These are phyloP conservation scores for Volvox africanus DNA, from an alignment of 139 green algal species.

Conservation along the genomic window DNA sequence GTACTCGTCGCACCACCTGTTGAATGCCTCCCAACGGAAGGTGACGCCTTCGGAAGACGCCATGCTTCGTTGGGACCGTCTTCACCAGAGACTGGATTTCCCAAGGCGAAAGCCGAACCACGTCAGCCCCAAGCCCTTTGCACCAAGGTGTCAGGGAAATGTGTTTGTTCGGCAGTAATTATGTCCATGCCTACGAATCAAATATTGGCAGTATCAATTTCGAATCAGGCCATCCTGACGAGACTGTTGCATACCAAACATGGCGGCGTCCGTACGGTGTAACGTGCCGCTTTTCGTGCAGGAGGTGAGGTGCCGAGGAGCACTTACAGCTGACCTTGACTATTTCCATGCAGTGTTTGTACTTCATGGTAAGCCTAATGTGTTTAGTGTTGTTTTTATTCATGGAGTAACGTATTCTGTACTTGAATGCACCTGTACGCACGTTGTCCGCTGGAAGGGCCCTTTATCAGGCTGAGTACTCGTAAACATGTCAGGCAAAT, in stretches of 20 bases:
- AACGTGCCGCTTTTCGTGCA: too few species aligned
- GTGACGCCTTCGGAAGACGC: slow-evolving; percentile 10
- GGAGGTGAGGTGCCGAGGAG: not conserved
- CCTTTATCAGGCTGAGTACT: too few species aligned
- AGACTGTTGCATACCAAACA: too few species aligned
- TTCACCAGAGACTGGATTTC: not conserved
- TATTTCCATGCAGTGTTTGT: too few species aligned
- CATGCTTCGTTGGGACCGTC: not conserved
- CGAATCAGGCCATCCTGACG: too few species aligned
- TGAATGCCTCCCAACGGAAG: slow-evolving; percentile 24
- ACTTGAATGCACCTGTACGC: too few species aligned
- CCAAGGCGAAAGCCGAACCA: not conserved
- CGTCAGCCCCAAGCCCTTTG: not conserved
- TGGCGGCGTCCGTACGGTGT: too few species aligned
- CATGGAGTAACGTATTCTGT: too few species aligned
- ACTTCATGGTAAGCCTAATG: too few species aligned
- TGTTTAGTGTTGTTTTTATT: too few species aligned
- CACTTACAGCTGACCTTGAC: not conserved
- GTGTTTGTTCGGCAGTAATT: not conserved
- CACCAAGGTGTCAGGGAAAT: not conserved
- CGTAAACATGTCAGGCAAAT: too few species aligned
- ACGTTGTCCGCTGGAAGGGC: too few species aligned
- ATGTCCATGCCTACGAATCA: not conserved
- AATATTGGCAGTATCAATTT: not conserved
- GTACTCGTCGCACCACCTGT: slow-evolving; percentile 34